A percentile compares a stretch with the other conserved stretches of the same genome.
These are phyloP conservation scores for Neurospora pannonica DNA, from an alignment of 495 filamentous ascomycete genomes.

Conservation along the genomic window DNA sequence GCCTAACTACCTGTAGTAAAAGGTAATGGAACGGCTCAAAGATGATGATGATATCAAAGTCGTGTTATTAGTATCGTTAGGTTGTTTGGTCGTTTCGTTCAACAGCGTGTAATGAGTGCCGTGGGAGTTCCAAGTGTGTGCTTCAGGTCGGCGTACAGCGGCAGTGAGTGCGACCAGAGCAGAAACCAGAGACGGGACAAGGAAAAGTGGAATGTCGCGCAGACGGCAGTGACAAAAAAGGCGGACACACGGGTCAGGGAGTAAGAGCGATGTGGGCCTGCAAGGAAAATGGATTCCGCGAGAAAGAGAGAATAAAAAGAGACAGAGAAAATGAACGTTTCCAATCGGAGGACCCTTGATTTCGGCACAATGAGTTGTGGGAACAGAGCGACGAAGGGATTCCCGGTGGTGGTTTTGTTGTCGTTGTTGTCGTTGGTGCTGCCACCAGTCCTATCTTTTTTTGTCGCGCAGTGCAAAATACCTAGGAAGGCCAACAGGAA, in stretches of 20 bases:
- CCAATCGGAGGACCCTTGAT: background rate
- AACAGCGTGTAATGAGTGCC: background rate
- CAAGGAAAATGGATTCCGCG: background rate
- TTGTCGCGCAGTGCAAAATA: background rate
- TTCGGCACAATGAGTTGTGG: background rate
- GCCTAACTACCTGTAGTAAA: background rate
- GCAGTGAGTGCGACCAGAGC: background rate
- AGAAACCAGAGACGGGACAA: background rate
- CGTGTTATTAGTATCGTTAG: background rate
- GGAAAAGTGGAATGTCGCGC: background rate
- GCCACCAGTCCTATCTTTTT: background rate
- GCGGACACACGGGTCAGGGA: background rate
- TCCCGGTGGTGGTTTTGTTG: background rate
- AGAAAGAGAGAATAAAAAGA: background rate
- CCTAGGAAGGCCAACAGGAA: background rate
- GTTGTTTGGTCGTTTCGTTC: background rate
- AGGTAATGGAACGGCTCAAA: background rate
- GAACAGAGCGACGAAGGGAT: background rate
- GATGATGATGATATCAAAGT: background rate
- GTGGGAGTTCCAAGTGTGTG: background rate
- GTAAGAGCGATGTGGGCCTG: background rate
- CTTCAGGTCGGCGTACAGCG: background rate
- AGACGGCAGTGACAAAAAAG: background rate
- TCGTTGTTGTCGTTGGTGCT: background rate
- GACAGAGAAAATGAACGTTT: background rate